Base-by-base conservation (phyloP, 805 yeast species). In the Lipomyces japonicus region DNA sequence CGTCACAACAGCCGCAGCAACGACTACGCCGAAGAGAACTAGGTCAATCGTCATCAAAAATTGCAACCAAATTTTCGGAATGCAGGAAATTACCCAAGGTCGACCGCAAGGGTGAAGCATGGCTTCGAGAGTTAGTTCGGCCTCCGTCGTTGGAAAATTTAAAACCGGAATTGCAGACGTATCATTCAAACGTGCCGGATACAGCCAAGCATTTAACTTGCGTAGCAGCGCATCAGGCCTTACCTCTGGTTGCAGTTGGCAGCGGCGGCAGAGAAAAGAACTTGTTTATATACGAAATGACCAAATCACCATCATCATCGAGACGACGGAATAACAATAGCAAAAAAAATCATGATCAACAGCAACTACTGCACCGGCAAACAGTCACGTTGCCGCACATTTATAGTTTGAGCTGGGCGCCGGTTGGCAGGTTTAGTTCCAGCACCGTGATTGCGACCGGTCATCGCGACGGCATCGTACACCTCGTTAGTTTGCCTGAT, bases 391-490 rank as follows among this genome's bases (percentile, higher is more conserved):
- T 80, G 41, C 80, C 82, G 2, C 71, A 73, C 48, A 76, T 80
- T 44, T 72, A 75, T 61, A 67, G 78, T 1, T 68, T 79, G 40
- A 50, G 63, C 12, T 71, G 75, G 75, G 68, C 67, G 2, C 63
- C 72, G 1, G 66, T 73, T 51, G 44, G 50, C 18, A 61, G 65
- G 7, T 49, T 53, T 14, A 58, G 64, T 30, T 71, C 71, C 28
- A 79, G 81, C 68, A 72, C 70, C 72, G 71, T 75, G 9, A 59
- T 71, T 1, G 69, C 71, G 3, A 75, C 95, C 0, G 96, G 95
- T 9, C 93, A 88, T 64, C 76, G 75, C 44, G 78, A 79, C 51
- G 96, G 96, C 1, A 69, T 76, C 47, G 86, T 81, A 0, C 86
- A 90, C 65, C 65, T 89, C 51, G 78, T 86, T 2, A 71, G 83